A percentile compares a stretch with the other conserved stretches of the same genome.
phyloP scores from a whole-genome alignment of 2,329 filamentous ascomycete species.

The Bipolaris victoriae region DNA sequence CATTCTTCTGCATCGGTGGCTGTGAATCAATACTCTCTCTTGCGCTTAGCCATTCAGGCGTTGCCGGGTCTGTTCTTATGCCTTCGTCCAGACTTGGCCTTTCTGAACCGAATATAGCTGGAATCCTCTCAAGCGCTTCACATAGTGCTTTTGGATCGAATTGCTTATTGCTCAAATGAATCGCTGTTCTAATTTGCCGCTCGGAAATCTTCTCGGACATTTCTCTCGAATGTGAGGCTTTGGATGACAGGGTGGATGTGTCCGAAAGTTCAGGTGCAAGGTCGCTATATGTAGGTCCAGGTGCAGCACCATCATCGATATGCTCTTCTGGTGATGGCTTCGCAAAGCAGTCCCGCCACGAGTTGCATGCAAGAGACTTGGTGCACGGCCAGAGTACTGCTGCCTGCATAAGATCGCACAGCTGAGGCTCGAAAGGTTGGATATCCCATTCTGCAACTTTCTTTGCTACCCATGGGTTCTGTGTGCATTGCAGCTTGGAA shows the following conservation, averaged over 20 bases:
- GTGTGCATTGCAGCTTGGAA: slow-evolving; percentile 46
- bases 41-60: slow-evolving; percentile 19
- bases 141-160: slow-evolving; percentile 23
- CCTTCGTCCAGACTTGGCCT: slow-evolving; percentile 4
- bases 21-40: slow-evolving; percentile 20
- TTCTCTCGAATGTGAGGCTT: slow-evolving; percentile 30
- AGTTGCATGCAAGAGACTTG: slow-evolving; percentile 31
- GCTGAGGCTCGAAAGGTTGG: slow-evolving; percentile 25
- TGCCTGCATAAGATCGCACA: slow-evolving; percentile 39
- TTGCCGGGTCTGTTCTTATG: background rate
- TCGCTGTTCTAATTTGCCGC: slow-evolving; percentile 38
- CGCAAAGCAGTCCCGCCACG: slow-evolving; percentile 22
- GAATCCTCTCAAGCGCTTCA: slow-evolving; percentile 18
- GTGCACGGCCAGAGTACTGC: slow-evolving; percentile 42
- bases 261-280: slow-evolving; percentile 20
- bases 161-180: slow-evolving; percentile 29
- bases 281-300: slow-evolving; percentile 23
- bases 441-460: slow-evolving; percentile 42
- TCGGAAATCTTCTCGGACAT: slow-evolving; percentile 27
- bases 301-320: slow-evolving; percentile 21
- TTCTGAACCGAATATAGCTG: slow-evolving; percentile 11
- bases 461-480: slow-evolving; percentile 46
- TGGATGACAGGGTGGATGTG: slow-evolving; percentile 25
- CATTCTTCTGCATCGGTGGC: slow-evolving; percentile 22
- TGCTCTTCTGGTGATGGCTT: slow-evolving; percentile 34